Evolutionary conservation across 2,329 filamentous ascomycete genomes (phyloP).

Genomic region (Cladobotryum protrusum): DNA sequence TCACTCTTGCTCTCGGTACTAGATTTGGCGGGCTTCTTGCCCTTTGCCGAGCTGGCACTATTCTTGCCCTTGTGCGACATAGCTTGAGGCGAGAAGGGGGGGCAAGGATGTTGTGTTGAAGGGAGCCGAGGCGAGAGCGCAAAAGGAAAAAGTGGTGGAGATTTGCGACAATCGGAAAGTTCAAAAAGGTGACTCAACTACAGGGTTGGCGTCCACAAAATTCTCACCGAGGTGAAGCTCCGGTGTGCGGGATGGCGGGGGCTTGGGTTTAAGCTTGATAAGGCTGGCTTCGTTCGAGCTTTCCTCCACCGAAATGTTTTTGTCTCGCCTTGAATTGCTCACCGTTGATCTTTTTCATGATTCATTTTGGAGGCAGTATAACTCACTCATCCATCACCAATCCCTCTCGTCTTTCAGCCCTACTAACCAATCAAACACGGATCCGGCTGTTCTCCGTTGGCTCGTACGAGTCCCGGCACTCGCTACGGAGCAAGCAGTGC

Average conservation of each 20-base stretch:
- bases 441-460: too few relatives aligned
- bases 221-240: slow-evolving; percentile 23
- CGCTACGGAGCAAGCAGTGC: too few relatives aligned
- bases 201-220: slow-evolving; percentile 17
- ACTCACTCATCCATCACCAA: too few relatives aligned
- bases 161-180: slow-evolving; percentile 17
- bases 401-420: too few relatives aligned
- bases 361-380: too few relatives aligned
- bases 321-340: too few relatives aligned
- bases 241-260: slow-evolving; percentile 11
- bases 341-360: too few relatives aligned
- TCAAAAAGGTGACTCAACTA: slow-evolving; percentile 23
- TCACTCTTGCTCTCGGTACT: slow-evolving; percentile 50
- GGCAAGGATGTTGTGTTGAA: slow-evolving; percentile 5
- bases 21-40: slow-evolving; percentile 47
- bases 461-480: too few relatives aligned
- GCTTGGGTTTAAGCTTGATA: slow-evolving; percentile 5
- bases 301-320: too few relatives aligned
- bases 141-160: slow-evolving; percentile 12
- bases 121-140: slow-evolving; percentile 14
- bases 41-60: slow-evolving; percentile 36
- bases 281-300: too few relatives aligned
- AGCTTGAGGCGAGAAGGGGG: slow-evolving; percentile 9
- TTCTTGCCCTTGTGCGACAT: slow-evolving; percentile 45
- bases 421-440: too few relatives aligned